Percentiles rank a stretch among this genome's conserved stretches.
Conservation (phyloP, 2,329 filamentous ascomycete species). For the Aspergillus sp. region DNA sequence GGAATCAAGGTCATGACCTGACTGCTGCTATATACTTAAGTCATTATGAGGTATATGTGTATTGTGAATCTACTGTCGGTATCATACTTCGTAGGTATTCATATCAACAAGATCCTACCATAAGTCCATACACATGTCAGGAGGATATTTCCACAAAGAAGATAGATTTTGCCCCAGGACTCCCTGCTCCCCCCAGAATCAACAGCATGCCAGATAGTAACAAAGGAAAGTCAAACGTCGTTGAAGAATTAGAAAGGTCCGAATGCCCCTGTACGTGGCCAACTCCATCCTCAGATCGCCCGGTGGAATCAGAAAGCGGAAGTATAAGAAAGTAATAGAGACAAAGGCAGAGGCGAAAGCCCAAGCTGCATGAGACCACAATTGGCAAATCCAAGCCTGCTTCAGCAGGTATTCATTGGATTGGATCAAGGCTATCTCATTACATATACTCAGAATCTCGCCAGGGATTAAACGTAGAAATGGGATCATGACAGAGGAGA, state of each 20-base stretch:
- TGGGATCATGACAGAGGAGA: slow-evolving; percentile 5
- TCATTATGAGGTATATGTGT: not conserved
- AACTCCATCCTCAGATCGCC: too few relatives aligned
- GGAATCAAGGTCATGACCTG: not conserved
- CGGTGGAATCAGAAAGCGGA: too few relatives aligned
- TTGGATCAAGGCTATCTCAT: not conserved
- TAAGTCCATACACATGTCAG: not conserved
- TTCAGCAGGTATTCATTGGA: not conserved
- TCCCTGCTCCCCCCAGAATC: slow-evolving; percentile 10
- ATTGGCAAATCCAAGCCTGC: not conserved
- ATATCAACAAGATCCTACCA: not conserved
- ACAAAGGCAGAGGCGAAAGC: too few relatives aligned
- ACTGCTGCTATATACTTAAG: not conserved
- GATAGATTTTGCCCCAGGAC: slow-evolving; percentile 14
- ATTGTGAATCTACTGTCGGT: too few relatives aligned
- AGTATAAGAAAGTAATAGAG: too few relatives aligned
- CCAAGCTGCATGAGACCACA: too few relatives aligned
- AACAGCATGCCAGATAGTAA: not conserved
- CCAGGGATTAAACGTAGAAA: not conserved
- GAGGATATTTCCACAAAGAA: not conserved
- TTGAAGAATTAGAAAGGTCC: too few relatives aligned
- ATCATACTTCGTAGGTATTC: not conserved
- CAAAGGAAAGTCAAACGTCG: not conserved
- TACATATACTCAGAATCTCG: not conserved
- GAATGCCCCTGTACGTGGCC: too few relatives aligned